Evolutionary conservation across 192 early-diverging fungal genomes (phyloP), one percentile per base, ranked within the genome.

Genomic region (Umbelopsis sp.): DNA sequence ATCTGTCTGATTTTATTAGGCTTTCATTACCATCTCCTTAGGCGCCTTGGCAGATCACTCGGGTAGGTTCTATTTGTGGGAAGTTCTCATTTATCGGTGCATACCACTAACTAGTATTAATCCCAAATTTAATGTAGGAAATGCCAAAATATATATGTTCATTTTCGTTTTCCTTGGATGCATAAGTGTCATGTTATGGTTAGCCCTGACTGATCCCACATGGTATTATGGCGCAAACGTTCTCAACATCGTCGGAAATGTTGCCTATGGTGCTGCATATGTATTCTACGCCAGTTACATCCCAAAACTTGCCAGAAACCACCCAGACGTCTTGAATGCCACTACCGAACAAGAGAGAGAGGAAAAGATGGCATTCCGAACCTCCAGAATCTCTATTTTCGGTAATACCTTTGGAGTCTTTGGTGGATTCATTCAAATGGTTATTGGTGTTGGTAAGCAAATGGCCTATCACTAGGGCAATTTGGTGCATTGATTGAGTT

Each of bases 41-140:
- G 68, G 68, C 12, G 68, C 68, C 2, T 16, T 70, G 9, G 68
- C 68, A 2, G 68, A 70, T 70, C 47, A 70, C 25, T 70, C 68
- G 24, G 34, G 68, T 34, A 12, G 10, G 66, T 41, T 31, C 6
- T 17, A 21, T 38, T 25, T 41, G 8, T 38, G 0, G 8, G 12
- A 3, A 3, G 36, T 38, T 41, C 4, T 41, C 41, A 41, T 14
- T 65, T 65, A 14, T 20, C 0, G 8, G 3, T 65, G 32, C 24
- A 22, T 12, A 2, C 1, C 20, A 41, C 59, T 41, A 20, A 26
- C 14, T n/a, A n/a, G n/a, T n/a, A n/a, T 41, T 17, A 41, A 17
- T 65, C 2, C 16, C 6, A 3, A 65, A 25, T n/a, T 21, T n/a
- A 41, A 11, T 8, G 6, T 20, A 67, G 66, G 45, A 2, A 34